phyloP scores from a whole-genome alignment of 345 rosid genomes.

The Cardamine resedifolia region DNA sequence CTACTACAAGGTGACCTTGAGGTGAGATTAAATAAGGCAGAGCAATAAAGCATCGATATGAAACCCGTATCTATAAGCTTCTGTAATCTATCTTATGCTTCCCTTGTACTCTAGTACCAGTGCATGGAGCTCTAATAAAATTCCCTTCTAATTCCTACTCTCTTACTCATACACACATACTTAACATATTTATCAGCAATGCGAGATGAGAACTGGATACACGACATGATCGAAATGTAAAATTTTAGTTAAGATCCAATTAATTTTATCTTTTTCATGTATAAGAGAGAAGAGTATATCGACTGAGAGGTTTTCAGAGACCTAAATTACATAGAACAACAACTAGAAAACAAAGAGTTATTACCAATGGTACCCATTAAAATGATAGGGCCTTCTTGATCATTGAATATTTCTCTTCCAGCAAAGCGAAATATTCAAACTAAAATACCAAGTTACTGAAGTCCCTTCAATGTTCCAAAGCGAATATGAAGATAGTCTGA shows the following conservation, averaged over 20 bases:
- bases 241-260: not conserved
- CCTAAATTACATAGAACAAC: constrained; percentile 33
- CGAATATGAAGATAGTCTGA: constrained; percentile 2
- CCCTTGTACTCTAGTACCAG: constrained; percentile 12
- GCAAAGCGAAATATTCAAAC: constrained; percentile 13
- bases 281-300: constrained; percentile 9
- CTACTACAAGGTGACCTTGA: not conserved
- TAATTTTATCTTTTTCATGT: constrained; percentile 15
- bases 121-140: not conserved
- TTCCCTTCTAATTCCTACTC: not conserved
- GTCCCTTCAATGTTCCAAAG: constrained; percentile 29
- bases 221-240: constrained; percentile 1
- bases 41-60: not conserved
- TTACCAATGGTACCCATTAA: constrained; percentile 27
- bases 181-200: not conserved
- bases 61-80: not conserved
- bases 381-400: constrained; percentile 21
- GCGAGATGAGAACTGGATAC: constrained; percentile 11
- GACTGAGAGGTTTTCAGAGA: constrained; percentile 18
- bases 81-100: not conserved
- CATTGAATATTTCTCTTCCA: constrained; percentile 28
- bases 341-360: constrained; percentile 26
- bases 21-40: constrained; percentile 7
- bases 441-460: constrained; percentile 14
- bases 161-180: constrained; percentile 4